Evolutionary conservation across 345 rosid genomes (phyloP), one percentile per base, ranked within the genome.

Genomic region (Arabidopsis arenosa): DNA sequence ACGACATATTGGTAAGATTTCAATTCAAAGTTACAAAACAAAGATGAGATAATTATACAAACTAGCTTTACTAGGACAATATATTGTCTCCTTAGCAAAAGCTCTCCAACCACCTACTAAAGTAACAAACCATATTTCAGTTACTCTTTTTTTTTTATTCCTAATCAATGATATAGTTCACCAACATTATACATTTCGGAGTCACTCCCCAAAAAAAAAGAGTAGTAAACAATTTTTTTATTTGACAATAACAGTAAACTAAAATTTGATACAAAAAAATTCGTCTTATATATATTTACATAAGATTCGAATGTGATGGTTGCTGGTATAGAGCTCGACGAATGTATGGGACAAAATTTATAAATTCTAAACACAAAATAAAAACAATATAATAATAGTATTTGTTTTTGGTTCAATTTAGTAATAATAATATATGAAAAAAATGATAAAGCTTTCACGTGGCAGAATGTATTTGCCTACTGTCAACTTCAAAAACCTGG

Each of bases 391-490:
- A 23, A 63, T 15, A 12, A 37, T 37, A 12, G 2, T 11, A 30
- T 39, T 4, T 32, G 21, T 70, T 47, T 59, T 59, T 37, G 58
- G n/a, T 26, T 45, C 23, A 18, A 32, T 60, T 4, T 40, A 9
- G 12, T 8, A 47, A 64, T n/a, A 74, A 66, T 74, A 47, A 45
- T 28, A 72, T 7, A n/a, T 0, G 23, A 18, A 11, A 43, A 18
- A 26, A 37, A 48, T 18, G 26, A 17, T 33, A 26, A 66, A 5
- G 48, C 32, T 65, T 78, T 66, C 64, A 72, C 81, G 81, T 78
- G 81, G 81, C 81, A 63, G 64, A 58, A 65, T 59, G 68, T 65
- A 72, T 65, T 57, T 71, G 81, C 81, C 74, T 66, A 66, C 68
- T 66, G 77, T 78, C 81, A 65, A 78, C 63, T 78, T 78, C 77